Conservation (phyloP, 345 rosid species). For the Melaleuca alternifolia region DNA sequence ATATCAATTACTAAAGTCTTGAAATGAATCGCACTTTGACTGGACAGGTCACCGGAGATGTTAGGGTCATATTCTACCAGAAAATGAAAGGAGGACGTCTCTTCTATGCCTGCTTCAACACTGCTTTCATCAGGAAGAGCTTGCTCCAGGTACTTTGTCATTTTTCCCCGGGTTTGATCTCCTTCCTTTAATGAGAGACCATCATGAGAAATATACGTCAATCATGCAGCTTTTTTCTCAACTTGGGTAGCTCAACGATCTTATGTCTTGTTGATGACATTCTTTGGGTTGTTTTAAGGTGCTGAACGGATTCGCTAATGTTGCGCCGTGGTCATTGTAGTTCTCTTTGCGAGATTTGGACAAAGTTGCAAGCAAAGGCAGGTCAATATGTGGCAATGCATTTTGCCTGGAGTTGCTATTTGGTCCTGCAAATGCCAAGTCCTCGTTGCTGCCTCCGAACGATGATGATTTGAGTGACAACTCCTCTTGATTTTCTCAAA, state of each 20-base stretch:
- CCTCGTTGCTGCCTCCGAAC: not conserved
- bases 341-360: conserved; percentile 55
- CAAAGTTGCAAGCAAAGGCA: conserved; percentile 64
- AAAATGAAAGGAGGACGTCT: conserved; percentile 87
- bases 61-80: conserved; percentile 71
- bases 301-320: not conserved
- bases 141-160: conserved; percentile 58
- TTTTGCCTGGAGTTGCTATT: conserved; percentile 84
- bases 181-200: not conserved
- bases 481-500: not conserved
- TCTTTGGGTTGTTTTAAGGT: not conserved
- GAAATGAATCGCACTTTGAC: not conserved
- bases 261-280: not conserved
- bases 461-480: not conserved
- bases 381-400: conserved; percentile 58
- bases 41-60: conserved; percentile 61
- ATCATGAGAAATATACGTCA: not conserved
- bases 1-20: not conserved
- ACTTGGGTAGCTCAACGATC: not conserved
- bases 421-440: conserved; percentile 56
- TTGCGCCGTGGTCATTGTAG: conserved; percentile 17
- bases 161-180: not conserved
- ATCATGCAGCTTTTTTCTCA: not conserved
- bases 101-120: conserved; percentile 83
- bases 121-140: conserved; percentile 72